Base-by-base conservation (phyloP, 2,329 filamentous ascomycete species). In the Colletotrichum gloeosporioides region DNA sequence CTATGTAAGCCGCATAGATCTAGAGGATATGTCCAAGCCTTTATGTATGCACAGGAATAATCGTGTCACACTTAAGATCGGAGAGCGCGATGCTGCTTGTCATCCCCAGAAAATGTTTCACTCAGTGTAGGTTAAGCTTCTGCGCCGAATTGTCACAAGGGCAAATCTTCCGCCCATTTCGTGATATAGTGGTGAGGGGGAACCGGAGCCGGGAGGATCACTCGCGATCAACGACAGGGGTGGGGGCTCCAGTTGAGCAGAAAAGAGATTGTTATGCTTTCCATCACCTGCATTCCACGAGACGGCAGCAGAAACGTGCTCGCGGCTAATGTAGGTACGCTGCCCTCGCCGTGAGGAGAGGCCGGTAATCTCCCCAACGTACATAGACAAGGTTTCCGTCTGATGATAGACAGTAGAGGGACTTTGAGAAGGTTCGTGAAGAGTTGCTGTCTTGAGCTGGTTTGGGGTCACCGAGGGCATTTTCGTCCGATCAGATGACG, bases 401-500 rank as follows among this genome's bases (percentile, higher is more conserved):
- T 9, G 29, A 29, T 61, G 29, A 32, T 34, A n/a, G 9, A 34
- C 29, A n/a, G 29, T 3, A 34, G 29, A 67, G 62, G 12, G 31
- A 63, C 8, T 65, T 55, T 67, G 64, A 55, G 64, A 67, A 67
- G 64, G 64, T 67, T 67, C 27, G 29, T 27, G 44, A 34, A 4
- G 29, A n/a, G n/a, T 55, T 67, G 18, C 12, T 32, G 64, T 55
- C 16, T 67, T 67, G 64, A 67, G 64, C 29, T 57, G 18, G 65
- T 32, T 65, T 36, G 25, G 27, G 49, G 72, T 44, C 39, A 44
- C 39, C 39, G 18, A 44, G 16, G 57, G 25, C 18, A 22, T 49
- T 34, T 66, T 61, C 68, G 22, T 71, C 68, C 72, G 72, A 75
- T n/a, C 9, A 22, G 8, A 22, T 27, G 65, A 39, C 65, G 44